Evolutionary conservation across 805 yeast species (phyloP).

Genomic region (Zygoascus biomembranicola): DNA sequence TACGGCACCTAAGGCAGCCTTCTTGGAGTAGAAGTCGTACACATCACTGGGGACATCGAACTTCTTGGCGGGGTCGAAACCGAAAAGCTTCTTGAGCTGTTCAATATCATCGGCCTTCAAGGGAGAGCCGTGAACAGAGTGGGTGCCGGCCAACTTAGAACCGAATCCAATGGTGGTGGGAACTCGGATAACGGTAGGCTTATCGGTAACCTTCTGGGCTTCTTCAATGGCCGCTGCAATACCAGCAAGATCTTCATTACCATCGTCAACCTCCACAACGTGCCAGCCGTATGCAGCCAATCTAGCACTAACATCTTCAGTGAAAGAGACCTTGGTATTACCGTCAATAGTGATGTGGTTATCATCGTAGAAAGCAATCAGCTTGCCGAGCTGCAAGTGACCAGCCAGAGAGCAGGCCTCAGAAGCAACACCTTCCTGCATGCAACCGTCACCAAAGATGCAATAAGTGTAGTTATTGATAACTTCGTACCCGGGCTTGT

Average conservation of each 20-base stretch:
- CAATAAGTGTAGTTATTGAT: slow-evolving; percentile 70
- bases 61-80: slow-evolving; percentile 78
- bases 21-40: slow-evolving; percentile 51
- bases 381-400: slow-evolving; percentile 85
- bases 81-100: slow-evolving; percentile 75
- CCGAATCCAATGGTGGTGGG: slow-evolving; percentile 94
- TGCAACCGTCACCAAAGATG: slow-evolving; percentile 95
- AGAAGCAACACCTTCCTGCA: slow-evolving; percentile 95
- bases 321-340: slow-evolving; percentile 78
- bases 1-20: slow-evolving; percentile 52
- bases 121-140: slow-evolving; percentile 94
- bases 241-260: slow-evolving; percentile 68
- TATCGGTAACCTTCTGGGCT: slow-evolving; percentile 68
- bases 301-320: slow-evolving; percentile 82
- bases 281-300: slow-evolving; percentile 95
- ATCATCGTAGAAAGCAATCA: slow-evolving; percentile 94
- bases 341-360: slow-evolving; percentile 97
- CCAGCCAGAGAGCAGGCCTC: slow-evolving; percentile 96
- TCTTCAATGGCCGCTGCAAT: slow-evolving; percentile 66
- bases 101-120: slow-evolving; percentile 86
- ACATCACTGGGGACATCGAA: slow-evolving; percentile 83
- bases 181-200: slow-evolving; percentile 86
- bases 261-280: slow-evolving; percentile 65
- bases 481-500: slow-evolving; percentile 71
- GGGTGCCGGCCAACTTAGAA: slow-evolving; percentile 75